A percentile compares a stretch with the other conserved stretches of the same genome.
Evolutionary conservation across 2,329 filamentous ascomycete species (phyloP).

Genomic region (Elsinoe ampelina): DNA sequence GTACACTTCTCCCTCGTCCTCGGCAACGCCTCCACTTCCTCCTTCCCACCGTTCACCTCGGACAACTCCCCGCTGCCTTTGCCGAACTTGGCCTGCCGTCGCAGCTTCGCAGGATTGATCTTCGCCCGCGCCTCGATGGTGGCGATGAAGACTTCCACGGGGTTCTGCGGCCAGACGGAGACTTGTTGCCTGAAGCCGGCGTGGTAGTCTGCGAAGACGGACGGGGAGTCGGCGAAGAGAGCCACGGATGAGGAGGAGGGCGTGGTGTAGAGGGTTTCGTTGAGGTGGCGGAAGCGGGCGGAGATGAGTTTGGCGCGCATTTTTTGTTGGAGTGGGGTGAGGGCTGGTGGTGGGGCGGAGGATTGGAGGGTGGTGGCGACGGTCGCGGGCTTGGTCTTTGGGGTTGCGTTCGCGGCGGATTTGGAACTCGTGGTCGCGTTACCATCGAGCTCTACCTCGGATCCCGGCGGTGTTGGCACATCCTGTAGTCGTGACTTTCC

Average conservation of each 20-base stretch:
- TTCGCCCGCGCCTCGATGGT: constrained; percentile 61
- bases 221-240: constrained; percentile 74
- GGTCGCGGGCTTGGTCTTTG: constrained; percentile 30
- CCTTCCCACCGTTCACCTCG: constrained; percentile 21
- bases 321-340: constrained; percentile 84
- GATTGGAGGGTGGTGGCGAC: constrained; percentile 22
- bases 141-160: constrained; percentile 75
- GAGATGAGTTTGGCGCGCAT: constrained; percentile 95
- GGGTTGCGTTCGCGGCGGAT: constrained; percentile 27
- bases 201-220: constrained; percentile 95
- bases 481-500: constrained; percentile 16
- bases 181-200: constrained; percentile 93
- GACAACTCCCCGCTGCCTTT: constrained; percentile 34
- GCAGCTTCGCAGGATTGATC: constrained; percentile 29
- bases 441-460: not conserved
- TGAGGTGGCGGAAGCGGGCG: constrained; percentile 92
- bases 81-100: constrained; percentile 27
- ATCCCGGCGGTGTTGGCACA: constrained; percentile 17
- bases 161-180: constrained; percentile 92
- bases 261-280: constrained; percentile 90
- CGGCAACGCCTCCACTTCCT: constrained; percentile 47
- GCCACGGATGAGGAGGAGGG: constrained; percentile 74
- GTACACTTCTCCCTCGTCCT: constrained; percentile 63
- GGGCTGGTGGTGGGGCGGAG: constrained; percentile 31
- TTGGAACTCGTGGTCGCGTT: constrained; percentile 15